A percentile compares a stretch with the other conserved stretches of the same genome.
phyloP scores from a whole-genome alignment of 352 stramenopile genomes.

The Globisporangium emineosum region DNA sequence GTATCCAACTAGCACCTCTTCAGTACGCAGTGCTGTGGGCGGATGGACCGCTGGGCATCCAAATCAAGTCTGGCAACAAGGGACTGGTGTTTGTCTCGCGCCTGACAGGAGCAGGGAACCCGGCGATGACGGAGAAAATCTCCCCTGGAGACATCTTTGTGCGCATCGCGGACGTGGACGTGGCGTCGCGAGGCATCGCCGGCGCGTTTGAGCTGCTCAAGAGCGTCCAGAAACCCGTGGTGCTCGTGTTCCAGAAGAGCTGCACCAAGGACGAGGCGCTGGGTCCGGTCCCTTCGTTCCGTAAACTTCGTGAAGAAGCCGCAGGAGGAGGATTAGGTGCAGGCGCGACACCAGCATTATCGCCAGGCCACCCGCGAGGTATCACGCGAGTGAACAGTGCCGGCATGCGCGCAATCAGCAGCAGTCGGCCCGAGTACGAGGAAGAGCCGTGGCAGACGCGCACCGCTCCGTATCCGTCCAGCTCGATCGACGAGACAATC shows the following conservation, averaged over 20 bases:
- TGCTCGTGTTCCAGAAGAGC: conserved; percentile 70
- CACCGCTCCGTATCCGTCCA: conserved; percentile 13
- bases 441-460: conserved; percentile 18
- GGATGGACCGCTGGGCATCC: conserved; percentile 73
- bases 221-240: conserved; percentile 74
- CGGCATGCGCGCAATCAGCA: conserved; percentile 5
- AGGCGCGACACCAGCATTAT: conserved; percentile 21
- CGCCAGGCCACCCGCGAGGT: conserved; percentile 16
- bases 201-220: conserved; percentile 78
- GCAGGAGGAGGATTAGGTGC: background rate
- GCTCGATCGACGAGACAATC: conserved; percentile 8
- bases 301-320: conserved; percentile 46
- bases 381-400: conserved; percentile 29
- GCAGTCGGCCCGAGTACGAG: background rate
- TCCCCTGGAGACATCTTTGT: conserved; percentile 73
- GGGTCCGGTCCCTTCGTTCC: conserved; percentile 51
- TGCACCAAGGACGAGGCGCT: conserved; percentile 17
- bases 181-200: conserved; percentile 63
- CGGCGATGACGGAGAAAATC: conserved; percentile 50
- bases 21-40: conserved; percentile 80
- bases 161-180: conserved; percentile 65
- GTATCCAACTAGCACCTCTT: conserved; percentile 18
- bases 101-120: conserved; percentile 60
- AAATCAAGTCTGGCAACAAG: conserved; percentile 70
- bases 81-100: conserved; percentile 69